Percentiles rank a stretch among this genome's conserved stretches.
These are phyloP conservation scores for Gossypium stocksii DNA, from an alignment of 345 rosid species.

Conservation along the genomic window DNA sequence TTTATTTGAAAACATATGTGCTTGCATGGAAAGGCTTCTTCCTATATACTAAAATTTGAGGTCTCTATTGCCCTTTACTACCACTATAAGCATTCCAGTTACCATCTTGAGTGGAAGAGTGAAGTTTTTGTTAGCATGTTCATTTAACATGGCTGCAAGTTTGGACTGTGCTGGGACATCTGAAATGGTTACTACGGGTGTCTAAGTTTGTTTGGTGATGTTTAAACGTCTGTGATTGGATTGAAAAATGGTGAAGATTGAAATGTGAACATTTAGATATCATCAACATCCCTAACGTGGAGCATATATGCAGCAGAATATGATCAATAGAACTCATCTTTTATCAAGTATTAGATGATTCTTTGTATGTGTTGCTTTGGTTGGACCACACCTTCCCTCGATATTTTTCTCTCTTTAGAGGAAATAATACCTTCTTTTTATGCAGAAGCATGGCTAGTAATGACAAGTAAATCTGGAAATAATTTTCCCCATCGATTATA, in stretches of 20 bases:
- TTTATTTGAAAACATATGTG: not conserved
- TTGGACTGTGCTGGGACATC: not conserved
- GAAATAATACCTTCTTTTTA: not conserved
- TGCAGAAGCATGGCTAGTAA: not conserved
- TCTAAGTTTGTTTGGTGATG: not conserved
- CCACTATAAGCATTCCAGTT: not conserved
- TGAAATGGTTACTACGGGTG: not conserved
- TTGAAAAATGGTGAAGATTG: not conserved
- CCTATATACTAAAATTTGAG: not conserved
- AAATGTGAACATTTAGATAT: not conserved
- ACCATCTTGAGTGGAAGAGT: not conserved
- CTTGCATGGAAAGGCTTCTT: not conserved
- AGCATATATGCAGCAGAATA: not conserved
- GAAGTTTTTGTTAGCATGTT: not conserved
- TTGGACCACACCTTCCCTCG: not conserved
- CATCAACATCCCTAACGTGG: not conserved
- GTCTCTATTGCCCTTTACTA: not conserved
- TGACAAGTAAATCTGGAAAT: not conserved
- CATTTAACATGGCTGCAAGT: constrained; percentile 5
- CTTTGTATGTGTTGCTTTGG: not conserved
- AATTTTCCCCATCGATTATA: not conserved
- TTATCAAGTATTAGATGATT: not conserved
- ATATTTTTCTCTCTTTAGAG: not conserved
- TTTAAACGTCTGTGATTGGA: not conserved
- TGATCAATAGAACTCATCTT: not conserved